Percentiles rank a stretch among this genome's conserved stretches.
Conservation (phyloP, 768 basidiomycete species). For the Pisolithus microcarpus region DNA sequence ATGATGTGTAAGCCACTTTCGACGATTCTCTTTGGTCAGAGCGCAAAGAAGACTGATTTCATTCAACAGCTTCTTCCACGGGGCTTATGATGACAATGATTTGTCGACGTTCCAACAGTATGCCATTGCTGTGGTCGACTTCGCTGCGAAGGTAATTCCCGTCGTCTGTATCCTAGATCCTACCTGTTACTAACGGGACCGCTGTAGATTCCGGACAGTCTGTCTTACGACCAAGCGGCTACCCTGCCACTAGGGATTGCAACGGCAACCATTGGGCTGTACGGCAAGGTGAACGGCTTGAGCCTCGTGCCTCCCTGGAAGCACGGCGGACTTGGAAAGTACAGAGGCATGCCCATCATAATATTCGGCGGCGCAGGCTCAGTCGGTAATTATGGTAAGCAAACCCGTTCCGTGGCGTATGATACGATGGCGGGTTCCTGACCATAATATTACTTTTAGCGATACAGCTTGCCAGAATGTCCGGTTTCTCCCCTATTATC, state of each 20-base stretch:
- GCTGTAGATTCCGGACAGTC: conserved; percentile 37
- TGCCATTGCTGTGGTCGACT: conserved; percentile 33
- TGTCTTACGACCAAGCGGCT: conserved; percentile 43
- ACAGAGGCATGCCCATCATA: conserved; percentile 38
- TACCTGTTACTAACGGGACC: conserved; percentile 6
- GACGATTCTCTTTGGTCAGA: not conserved
- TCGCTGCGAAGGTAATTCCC: conserved; percentile 32
- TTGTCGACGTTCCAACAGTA: conserved; percentile 41
- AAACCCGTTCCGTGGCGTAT: conserved; percentile 3
- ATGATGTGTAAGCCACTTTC: conserved; percentile 40
- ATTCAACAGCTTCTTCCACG: conserved; percentile 33
- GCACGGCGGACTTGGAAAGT: conserved; percentile 31
- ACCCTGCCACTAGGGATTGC: conserved; percentile 44
- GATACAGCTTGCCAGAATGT: conserved; percentile 34
- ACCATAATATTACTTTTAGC: conserved; percentile 17
- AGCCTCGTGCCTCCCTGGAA: conserved; percentile 36
- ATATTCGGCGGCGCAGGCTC: conserved; percentile 44
- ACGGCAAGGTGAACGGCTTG: conserved; percentile 33
- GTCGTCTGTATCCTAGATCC: not conserved
- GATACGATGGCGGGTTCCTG: conserved; percentile 7
- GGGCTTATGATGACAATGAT: conserved; percentile 32
- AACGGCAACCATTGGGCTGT: conserved; percentile 46
- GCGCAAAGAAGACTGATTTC: conserved; percentile 17
- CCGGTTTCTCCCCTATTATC: conserved; percentile 33
- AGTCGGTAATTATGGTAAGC: conserved; percentile 44